Conservation (phyloP, 225 moss, liverwort and hornwort genomes). For the Asterella californica region DNA sequence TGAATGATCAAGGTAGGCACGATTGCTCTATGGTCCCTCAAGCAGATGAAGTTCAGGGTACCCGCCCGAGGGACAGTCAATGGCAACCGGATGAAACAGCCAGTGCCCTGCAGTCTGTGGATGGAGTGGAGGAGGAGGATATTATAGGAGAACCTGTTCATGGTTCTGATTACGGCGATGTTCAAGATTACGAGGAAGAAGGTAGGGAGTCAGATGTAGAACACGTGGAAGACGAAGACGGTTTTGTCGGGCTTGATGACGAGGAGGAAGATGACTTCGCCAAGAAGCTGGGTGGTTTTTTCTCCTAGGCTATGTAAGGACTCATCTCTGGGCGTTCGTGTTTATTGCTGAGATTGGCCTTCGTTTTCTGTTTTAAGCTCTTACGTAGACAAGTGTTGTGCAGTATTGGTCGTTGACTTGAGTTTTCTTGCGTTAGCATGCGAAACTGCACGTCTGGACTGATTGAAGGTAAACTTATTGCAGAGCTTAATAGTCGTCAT, state of each 20-base stretch:
- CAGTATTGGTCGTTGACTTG: background rate
- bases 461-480: background rate
- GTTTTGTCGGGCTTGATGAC: slow-evolving; percentile 43
- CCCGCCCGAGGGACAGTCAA: slow-evolving; percentile 11
- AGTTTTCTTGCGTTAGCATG: background rate
- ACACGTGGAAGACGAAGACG: slow-evolving; percentile 47
- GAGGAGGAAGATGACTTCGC: slow-evolving; percentile 67
- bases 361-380: background rate
- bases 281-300: slow-evolving; percentile 56
- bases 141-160: slow-evolving; percentile 24
- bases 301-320: slow-evolving; percentile 42
- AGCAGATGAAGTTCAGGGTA: slow-evolving; percentile 13
- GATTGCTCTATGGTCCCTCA: slow-evolving; percentile 10
- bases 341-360: background rate
- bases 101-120: slow-evolving; percentile 16
- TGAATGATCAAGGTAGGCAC: slow-evolving; percentile 9
- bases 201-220: slow-evolving; percentile 29
- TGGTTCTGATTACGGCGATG: slow-evolving; percentile 31
- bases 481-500: background rate
- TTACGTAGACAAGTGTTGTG: background rate
- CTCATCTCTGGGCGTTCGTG: background rate
- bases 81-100: slow-evolving; percentile 28
- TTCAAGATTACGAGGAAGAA: slow-evolving; percentile 33
- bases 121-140: slow-evolving; percentile 19
- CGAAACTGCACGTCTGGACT: background rate